phyloP scores from a whole-genome alignment of 495 filamentous ascomycete genomes.

The Niebla homalea region DNA sequence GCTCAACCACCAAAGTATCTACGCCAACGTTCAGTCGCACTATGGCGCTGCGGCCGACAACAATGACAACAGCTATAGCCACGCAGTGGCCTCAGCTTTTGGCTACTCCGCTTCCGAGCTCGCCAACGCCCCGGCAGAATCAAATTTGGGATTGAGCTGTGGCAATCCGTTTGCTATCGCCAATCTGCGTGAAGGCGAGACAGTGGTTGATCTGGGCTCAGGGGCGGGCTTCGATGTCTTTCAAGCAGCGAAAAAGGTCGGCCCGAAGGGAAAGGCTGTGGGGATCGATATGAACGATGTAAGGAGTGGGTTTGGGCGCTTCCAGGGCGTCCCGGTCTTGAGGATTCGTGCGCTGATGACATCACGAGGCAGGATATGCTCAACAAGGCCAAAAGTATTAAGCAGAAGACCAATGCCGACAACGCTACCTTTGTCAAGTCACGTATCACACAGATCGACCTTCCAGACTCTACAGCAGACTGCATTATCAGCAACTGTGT shows the following conservation, averaged over 20 bases:
- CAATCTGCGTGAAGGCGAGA: constrained; percentile 44
- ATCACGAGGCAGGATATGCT: constrained; percentile 41
- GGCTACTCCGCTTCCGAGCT: constrained; percentile 47
- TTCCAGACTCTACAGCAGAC: constrained; percentile 32
- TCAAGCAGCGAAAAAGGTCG: constrained; percentile 44
- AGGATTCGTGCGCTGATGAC: not conserved
- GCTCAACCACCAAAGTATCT: constrained; percentile 12
- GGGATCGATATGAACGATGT: constrained; percentile 59
- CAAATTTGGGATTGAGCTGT: constrained; percentile 55
- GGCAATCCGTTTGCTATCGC: constrained; percentile 50
- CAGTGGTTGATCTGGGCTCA: constrained; percentile 47
- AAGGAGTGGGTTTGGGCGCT: not conserved
- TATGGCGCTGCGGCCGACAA: constrained; percentile 23
- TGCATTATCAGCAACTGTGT: constrained; percentile 54
- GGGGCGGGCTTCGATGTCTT: constrained; percentile 55
- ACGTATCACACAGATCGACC: constrained; percentile 38
- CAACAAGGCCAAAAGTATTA: constrained; percentile 30
- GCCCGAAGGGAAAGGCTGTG: constrained; percentile 38
- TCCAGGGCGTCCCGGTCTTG: not conserved
- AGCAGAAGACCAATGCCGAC: constrained; percentile 23
- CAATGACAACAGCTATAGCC: constrained; percentile 19
- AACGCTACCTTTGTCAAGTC: constrained; percentile 42
- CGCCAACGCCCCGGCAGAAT: constrained; percentile 34
- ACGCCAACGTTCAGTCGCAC: constrained; percentile 26
- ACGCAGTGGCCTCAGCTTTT: constrained; percentile 42